phyloP scores from a whole-genome alignment of 2,329 filamentous ascomycete species.

The Gaeumannomyces tritici region DNA sequence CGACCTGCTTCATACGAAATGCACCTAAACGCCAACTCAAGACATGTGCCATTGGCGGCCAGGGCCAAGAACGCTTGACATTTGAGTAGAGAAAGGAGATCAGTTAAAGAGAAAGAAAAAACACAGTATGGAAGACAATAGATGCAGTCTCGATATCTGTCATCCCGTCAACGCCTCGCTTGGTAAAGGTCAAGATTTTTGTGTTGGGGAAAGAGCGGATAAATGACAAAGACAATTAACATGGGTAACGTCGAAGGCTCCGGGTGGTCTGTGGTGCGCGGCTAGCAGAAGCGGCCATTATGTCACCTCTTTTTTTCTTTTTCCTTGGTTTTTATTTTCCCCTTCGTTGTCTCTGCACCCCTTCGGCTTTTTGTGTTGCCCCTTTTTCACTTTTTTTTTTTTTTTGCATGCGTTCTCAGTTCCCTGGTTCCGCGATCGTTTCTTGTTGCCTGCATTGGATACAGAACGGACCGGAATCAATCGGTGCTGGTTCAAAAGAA shows the following conservation, averaged over 20 bases:
- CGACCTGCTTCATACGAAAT: neutral
- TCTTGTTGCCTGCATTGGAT: neutral
- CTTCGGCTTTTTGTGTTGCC: neutral
- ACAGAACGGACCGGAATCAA: neutral
- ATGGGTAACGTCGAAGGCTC: neutral
- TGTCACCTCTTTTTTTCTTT: neutral
- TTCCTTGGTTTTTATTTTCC: neutral
- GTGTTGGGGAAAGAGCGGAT: neutral
- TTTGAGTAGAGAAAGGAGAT: neutral
- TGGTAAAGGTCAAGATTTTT: neutral
- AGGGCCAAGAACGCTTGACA: neutral
- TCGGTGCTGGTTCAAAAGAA: slow-evolving; percentile 4
- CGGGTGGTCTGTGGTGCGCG: neutral
- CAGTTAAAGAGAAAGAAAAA: neutral
- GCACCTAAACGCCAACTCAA: neutral
- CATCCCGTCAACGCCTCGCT: slow-evolving; percentile 6
- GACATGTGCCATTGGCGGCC: neutral
- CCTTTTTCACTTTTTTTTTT: neutral
- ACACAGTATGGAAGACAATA: slow-evolving; percentile 1
- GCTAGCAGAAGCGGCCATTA: neutral
- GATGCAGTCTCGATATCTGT: slow-evolving; percentile 4
- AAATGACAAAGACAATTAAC: neutral
- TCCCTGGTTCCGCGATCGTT: neutral
- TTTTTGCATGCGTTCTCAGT: neutral
- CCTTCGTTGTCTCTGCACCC: no score